A percentile compares a stretch with the other conserved stretches of the same genome.
Evolutionary conservation across 768 basidiomycete species (phyloP).

Genomic region (Leucogyrophana mollusca): DNA sequence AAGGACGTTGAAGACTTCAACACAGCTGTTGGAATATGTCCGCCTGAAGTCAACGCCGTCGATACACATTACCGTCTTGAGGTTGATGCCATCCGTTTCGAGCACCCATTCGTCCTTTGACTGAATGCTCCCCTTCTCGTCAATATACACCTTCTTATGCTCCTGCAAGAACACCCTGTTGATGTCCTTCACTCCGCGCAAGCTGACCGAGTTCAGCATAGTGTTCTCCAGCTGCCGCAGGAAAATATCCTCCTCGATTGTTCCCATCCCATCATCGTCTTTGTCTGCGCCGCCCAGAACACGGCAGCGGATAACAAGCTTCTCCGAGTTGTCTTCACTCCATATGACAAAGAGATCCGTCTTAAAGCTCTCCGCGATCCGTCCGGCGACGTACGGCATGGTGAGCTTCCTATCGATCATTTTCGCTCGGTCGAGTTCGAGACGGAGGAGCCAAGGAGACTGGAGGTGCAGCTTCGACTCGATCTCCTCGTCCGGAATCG

Average conservation of each 20-base stretch:
- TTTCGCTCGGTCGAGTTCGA: conserved; percentile 94
- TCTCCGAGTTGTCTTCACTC: conserved; percentile 98
- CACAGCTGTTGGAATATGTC: conserved; percentile 96
- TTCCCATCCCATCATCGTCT: conserved; percentile 74
- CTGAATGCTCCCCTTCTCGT: conserved; percentile 63
- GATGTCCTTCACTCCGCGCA: conserved; percentile 91
- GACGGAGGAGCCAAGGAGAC: conserved; percentile 96
- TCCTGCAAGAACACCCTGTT: conserved; percentile 91
- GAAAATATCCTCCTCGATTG: conserved; percentile 92
- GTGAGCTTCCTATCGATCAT: conserved; percentile 97
- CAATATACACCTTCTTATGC: conserved; percentile 73
- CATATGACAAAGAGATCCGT: conserved; percentile 97
- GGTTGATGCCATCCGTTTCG: conserved; percentile 95
- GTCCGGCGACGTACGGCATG: conserved; percentile 91
- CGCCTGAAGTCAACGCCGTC: conserved; percentile 92
- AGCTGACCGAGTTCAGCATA: conserved; percentile 91
- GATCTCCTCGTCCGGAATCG: conserved; percentile 96
- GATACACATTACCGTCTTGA: conserved; percentile 93
- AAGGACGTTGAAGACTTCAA: conserved; percentile 90
- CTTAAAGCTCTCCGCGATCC: conserved; percentile 93
- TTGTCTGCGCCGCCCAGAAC: conserved; percentile 83
- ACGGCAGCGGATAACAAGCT: conserved; percentile 95
- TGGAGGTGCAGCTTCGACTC: conserved; percentile 87
- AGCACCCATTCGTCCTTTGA: conserved; percentile 85
- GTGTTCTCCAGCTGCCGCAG: conserved; percentile 94